Evolutionary conservation across 2,329 filamentous ascomycete genomes (phyloP), one percentile per base, ranked within the genome.

Genomic region (Chrysoporthe puriensis): DNA sequence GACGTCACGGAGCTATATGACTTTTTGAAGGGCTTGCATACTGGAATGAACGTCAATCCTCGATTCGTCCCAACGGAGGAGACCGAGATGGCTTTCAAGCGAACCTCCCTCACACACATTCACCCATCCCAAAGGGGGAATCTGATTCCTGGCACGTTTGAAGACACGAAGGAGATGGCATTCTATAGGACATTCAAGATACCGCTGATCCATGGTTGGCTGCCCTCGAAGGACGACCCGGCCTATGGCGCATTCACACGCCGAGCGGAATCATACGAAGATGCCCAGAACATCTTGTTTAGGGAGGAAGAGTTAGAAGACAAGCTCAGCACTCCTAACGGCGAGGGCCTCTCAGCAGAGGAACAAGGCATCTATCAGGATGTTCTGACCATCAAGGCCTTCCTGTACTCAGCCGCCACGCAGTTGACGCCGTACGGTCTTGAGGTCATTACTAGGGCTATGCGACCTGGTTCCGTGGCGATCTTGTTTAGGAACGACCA

Each of bases 401-500:
- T 97, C 72, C 82, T 97, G n/a, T 81, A 84, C 3, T 85, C 84
- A 1, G 94, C 93, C 69, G 90, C 93, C 0, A 98, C 96, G 0
- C 96, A 99, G 74, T 82, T 99, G 32, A 97, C 96, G 0, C 83
- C 87, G 0, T 91, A 90, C 77, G 96, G 96, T 0, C 84, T 99
- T 2, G 86, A 91, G 50, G 87, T 91, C 1, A 89, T 98, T 50
- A 85, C 85, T 0, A 86, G 88, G 62, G 89, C 86, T 6, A 85
- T 97, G 67, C 81, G 86, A 14, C 90, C 93, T 1, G 95, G 94
- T 1, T 88, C 91, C 1, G 88, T 97, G 70, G 93, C 93, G 0
- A 98, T 99, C 62, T 80, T 99, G 1, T 99, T 99, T 81, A 88
- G 96, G 36, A 99, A 99, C 74, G 95, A 99, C 75, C 96, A 99